phyloP scores from a whole-genome alignment of 192 early-diverging fungal species.

The Spizellomyces punctatus region DNA sequence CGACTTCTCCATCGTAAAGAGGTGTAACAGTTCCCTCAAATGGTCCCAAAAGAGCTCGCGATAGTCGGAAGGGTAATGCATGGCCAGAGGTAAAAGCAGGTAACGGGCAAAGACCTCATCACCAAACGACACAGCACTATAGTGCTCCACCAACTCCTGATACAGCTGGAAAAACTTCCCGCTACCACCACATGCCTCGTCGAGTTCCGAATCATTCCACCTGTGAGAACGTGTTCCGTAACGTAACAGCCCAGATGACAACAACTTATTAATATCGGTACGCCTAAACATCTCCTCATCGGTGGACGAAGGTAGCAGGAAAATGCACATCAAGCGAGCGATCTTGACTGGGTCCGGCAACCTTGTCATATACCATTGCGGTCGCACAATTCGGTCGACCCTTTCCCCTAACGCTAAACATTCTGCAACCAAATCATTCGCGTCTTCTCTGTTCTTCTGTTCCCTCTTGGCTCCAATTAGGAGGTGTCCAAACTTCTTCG shows the following conservation, averaged over 20 bases:
- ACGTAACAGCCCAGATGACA: background rate
- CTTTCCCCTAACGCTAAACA: slow-evolving; percentile 3
- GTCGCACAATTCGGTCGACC: background rate
- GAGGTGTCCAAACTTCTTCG: background rate
- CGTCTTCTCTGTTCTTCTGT: slow-evolving; percentile 5
- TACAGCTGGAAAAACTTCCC: slow-evolving; percentile 46
- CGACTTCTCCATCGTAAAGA: slow-evolving; percentile 9
- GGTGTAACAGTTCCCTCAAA: slow-evolving; percentile 11
- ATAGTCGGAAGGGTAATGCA: slow-evolving; percentile 40
- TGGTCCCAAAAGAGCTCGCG: slow-evolving; percentile 43
- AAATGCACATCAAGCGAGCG: slow-evolving; percentile 30
- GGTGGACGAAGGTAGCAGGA: slow-evolving; percentile 29
- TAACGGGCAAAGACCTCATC: slow-evolving; percentile 36
- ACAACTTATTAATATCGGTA: background rate
- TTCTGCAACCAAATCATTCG: slow-evolving; percentile 16
- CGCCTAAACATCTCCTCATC: slow-evolving; percentile 30
- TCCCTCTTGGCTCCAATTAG: background rate
- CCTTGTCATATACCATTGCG: background rate
- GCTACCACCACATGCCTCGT: slow-evolving; percentile 7
- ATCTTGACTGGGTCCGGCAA: slow-evolving; percentile 15
- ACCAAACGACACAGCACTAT: slow-evolving; percentile 40
- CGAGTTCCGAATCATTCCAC: background rate
- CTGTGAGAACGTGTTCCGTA: background rate
- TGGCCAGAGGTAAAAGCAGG: slow-evolving; percentile 37
- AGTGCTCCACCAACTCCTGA: slow-evolving; percentile 41